Percentiles rank a stretch among this genome's conserved stretches.
Evolutionary conservation across 1,284 basidiomycete species (phyloP).

Genomic region (Boletus semigastroideus): DNA sequence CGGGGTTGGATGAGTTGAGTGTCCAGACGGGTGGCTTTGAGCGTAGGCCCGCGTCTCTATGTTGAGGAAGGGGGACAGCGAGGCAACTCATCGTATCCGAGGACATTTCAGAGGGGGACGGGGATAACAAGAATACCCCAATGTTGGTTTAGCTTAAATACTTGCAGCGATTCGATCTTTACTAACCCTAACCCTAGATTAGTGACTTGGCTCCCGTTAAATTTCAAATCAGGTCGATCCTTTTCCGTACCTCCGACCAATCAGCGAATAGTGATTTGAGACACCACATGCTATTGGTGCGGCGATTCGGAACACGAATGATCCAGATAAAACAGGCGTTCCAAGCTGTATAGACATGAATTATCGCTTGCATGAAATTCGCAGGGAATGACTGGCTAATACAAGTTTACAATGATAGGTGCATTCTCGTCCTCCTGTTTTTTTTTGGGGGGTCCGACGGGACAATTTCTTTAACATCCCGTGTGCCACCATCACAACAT

Average conservation of each 20-base stretch:
- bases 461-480: no score
- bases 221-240: neutral
- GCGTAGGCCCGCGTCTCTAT: neutral
- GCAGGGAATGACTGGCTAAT: no score
- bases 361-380: no score
- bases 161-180: no score
- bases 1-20: slow-evolving; percentile 42
- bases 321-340: no score
- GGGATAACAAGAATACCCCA: neutral
- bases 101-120: slow-evolving; percentile 19
- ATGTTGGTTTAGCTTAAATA: neutral
- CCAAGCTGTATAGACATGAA: neutral
- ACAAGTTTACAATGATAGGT: no score
- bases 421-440: no score
- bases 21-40: slow-evolving; percentile 62
- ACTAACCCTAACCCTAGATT: neutral
- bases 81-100: slow-evolving; percentile 10
- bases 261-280: neutral
- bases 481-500: no score
- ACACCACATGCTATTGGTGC: no score
- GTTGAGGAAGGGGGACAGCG: slow-evolving; percentile 20
- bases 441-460: no score
- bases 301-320: no score
- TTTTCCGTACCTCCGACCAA: neutral
- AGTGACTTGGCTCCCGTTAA: no score